phyloP scores from a whole-genome alignment of 306 rosid species.

The Betula pendula region DNA sequence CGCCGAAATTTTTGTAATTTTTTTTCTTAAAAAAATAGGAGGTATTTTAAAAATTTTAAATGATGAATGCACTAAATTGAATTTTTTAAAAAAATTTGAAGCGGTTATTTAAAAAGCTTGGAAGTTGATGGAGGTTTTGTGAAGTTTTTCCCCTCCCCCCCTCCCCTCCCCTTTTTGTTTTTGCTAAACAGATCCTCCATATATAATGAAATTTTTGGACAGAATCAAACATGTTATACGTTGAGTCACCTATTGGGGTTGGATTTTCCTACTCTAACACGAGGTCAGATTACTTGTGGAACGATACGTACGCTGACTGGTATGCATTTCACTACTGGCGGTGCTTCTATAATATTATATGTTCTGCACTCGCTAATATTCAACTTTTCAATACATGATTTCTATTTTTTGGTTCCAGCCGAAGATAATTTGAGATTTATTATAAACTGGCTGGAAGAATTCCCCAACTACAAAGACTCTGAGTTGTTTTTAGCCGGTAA shows the following conservation, averaged over 20 bases:
- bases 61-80: no score
- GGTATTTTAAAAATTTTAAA: no score
- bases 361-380: not conserved
- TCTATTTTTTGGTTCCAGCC: not conserved
- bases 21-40: no score
- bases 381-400: no score
- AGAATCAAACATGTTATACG: slow-evolving; percentile 1
- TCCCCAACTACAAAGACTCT: slow-evolving; percentile 2
- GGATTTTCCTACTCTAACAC: not conserved
- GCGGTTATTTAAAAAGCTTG: no score
- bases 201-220: not conserved
- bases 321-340: not conserved
- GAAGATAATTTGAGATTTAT: not conserved
- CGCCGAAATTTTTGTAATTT: no score
- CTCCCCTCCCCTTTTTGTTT: no score
- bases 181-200: not conserved
- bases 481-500: not conserved
- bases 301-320: not conserved
- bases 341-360: not conserved
- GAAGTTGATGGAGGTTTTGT: no score
- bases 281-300: not conserved
- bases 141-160: no score
- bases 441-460: slow-evolving; percentile 4
- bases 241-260: slow-evolving; percentile 2
- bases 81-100: no score